Base-by-base conservation (phyloP, 257 asterid genomes). In the Knoxia roxburghii region DNA sequence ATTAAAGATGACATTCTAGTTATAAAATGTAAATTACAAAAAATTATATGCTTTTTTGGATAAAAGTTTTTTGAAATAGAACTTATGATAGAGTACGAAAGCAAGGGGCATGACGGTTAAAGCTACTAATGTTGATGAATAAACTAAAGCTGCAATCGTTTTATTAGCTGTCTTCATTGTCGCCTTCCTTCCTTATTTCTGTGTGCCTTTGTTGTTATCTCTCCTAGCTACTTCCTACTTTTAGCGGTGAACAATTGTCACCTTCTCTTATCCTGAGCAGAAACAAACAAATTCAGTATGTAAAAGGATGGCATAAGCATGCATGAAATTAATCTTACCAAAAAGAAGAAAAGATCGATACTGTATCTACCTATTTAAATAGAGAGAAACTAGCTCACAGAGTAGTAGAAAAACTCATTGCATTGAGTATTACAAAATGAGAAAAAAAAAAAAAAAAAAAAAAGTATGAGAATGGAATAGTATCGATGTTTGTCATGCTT, bases 401-500 rank as follows among this genome's bases (percentile, higher is more conserved):
- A n/a, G n/a, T n/a, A n/a, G n/a, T n/a, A n/a, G n/a, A n/a, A n/a
- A n/a, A n/a, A n/a, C n/a, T n/a, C n/a, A n/a, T n/a, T 48, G 23
- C 3, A 24, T 26, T 3, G 4, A 26, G 46, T 7, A 37, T 37
- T 37, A 37, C 6, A 37, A 9, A 37, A 37, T 4, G 6, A 3
- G 9, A 4, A 37, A 37, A 37, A 3, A 37, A 3, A 37, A 9
- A 21, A 24, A 15, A 46, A 27, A 30, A 5, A 33, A 20, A n/a
- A 48, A 15, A 37, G 41, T 12, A 3, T 13, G 10, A 10, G 68
- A 13, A 65, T 73, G 53, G 90, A 86, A 86, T 90, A 35, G 75
- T 83, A 50, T 80, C 94, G 50, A 86, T 86, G 94, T 85, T 86
- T 53, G 43, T 37, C 2, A 58, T 58, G 64, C 64, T 58, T 2